These are phyloP conservation scores for Crithidia sp. DNA, from an alignment of 208 protist species.

Conservation along the genomic window DNA sequence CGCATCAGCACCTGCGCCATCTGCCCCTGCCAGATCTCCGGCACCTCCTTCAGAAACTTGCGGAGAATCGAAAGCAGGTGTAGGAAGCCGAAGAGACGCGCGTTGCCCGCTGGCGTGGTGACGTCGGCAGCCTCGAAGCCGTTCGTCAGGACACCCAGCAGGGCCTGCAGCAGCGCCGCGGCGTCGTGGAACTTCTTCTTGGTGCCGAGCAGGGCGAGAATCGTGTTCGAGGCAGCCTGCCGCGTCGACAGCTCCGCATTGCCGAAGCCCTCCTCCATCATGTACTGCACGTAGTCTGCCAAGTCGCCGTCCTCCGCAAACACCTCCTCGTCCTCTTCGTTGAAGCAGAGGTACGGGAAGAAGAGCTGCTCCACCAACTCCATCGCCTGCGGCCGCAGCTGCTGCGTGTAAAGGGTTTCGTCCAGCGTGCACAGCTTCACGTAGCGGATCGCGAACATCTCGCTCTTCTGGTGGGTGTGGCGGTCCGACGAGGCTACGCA, in stretches of 20 bases:
- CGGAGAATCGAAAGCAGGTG: slow-evolving; percentile 82
- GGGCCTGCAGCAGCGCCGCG: slow-evolving; percentile 62
- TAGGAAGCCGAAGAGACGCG: slow-evolving; percentile 79
- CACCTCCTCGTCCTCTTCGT: slow-evolving; percentile 77
- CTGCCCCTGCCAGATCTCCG: slow-evolving; percentile 74
- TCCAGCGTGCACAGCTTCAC: slow-evolving; percentile 80
- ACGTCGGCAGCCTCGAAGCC: slow-evolving; percentile 64
- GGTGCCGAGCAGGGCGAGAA: slow-evolving; percentile 67
- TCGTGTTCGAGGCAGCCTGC: slow-evolving; percentile 78
- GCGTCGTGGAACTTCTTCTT: slow-evolving; percentile 82
- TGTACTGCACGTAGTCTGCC: slow-evolving; percentile 83
- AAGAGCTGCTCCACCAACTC: slow-evolving; percentile 74
- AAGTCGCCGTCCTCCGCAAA: slow-evolving; percentile 78
- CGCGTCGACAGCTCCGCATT: slow-evolving; percentile 73
- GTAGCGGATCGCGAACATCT: slow-evolving; percentile 85
- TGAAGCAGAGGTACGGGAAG: slow-evolving; percentile 85
- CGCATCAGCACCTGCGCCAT: slow-evolving; percentile 80
- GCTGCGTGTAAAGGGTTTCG: slow-evolving; percentile 64
- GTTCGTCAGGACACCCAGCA: slow-evolving; percentile 58
- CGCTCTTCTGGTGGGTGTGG: slow-evolving; percentile 63
- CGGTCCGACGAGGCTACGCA: slow-evolving; percentile 48
- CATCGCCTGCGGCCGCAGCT: slow-evolving; percentile 68
- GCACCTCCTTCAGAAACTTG: slow-evolving; percentile 75
- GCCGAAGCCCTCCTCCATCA: slow-evolving; percentile 82
- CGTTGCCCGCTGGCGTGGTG: slow-evolving; percentile 49